Evolutionary conservation across 257 asterid species (phyloP).

Genomic region (Ligustrum vulgare): DNA sequence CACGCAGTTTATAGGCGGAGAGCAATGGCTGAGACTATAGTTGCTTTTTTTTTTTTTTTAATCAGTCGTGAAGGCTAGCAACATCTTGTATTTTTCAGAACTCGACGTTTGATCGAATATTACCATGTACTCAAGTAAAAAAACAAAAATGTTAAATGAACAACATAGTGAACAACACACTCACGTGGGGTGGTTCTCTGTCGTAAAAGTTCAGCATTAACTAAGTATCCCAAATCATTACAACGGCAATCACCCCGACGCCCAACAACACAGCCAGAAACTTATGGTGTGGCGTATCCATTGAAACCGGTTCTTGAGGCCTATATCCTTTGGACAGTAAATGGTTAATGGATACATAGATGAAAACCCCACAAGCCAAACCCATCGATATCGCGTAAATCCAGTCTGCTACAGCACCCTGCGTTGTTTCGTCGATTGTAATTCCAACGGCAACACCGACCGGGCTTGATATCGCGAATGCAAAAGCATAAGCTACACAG

Average conservation of each 20-base stretch:
- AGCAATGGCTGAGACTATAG: slow-evolving; percentile 56
- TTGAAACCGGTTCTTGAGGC: slow-evolving; percentile 39
- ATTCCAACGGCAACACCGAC: slow-evolving; percentile 81
- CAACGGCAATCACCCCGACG: slow-evolving; percentile 79
- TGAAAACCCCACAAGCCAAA: slow-evolving; percentile 80
- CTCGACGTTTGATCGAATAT: no score
- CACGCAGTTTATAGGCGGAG: slow-evolving; percentile 50
- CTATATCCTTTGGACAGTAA: slow-evolving; percentile 68
- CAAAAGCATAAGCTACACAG: slow-evolving; percentile 68
- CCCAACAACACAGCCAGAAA: slow-evolving; percentile 74
- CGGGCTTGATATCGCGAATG: slow-evolving; percentile 86
- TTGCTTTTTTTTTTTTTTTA: not conserved
- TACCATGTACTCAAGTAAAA: not conserved
- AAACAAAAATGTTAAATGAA: no score
- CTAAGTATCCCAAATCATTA: slow-evolving; percentile 93
- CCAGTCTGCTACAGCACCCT: slow-evolving; percentile 85
- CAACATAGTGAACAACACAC: no score
- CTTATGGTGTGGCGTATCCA: slow-evolving; percentile 50
- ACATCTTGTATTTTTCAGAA: not conserved
- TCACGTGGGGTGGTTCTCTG: no score
- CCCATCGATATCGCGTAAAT: slow-evolving; percentile 87
- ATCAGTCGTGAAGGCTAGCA: not conserved
- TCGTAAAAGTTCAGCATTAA: not conserved
- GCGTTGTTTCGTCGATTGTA: slow-evolving; percentile 70
- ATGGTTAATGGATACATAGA: slow-evolving; percentile 82